Evolutionary conservation across 495 filamentous ascomycete species (phyloP).

Genomic region (Apiosordaria backusii): DNA sequence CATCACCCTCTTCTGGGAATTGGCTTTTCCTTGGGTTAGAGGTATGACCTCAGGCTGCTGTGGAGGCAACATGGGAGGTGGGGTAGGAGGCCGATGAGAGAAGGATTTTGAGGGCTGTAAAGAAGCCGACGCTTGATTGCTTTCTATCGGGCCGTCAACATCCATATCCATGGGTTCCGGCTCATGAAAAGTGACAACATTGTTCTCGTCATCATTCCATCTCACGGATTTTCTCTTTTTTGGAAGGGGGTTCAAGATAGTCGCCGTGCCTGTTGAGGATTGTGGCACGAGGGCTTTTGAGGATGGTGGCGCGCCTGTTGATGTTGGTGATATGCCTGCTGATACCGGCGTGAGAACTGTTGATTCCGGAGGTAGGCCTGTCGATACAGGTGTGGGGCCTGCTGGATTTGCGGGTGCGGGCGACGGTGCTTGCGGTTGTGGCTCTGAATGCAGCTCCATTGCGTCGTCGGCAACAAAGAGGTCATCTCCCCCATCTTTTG

Average conservation of each 20-base stretch:
- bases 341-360: neutral
- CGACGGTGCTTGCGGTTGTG: neutral
- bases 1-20: conserved; percentile 26
- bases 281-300: neutral
- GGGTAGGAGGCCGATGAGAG: neutral
- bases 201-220: conserved; percentile 28
- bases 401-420: neutral
- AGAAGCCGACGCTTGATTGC: neutral
- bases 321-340: neutral
- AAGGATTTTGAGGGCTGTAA: neutral
- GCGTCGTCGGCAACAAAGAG: neutral
- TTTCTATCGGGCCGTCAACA: conserved; percentile 1
- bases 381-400: neutral
- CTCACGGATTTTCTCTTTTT: conserved; percentile 42
- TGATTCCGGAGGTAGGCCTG: neutral
- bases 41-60: neutral
- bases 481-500: neutral
- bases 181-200: conserved; percentile 7
- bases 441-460: neutral
- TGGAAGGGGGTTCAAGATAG: neutral
- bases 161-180: conserved; percentile 29
- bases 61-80: conserved; percentile 15
- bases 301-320: neutral
- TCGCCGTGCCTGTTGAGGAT: neutral
- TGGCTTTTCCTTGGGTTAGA: conserved; percentile 17